These are phyloP conservation scores for Chlorella sp. DNA, from an alignment of 139 green algal genomes.

Conservation along the genomic window DNA sequence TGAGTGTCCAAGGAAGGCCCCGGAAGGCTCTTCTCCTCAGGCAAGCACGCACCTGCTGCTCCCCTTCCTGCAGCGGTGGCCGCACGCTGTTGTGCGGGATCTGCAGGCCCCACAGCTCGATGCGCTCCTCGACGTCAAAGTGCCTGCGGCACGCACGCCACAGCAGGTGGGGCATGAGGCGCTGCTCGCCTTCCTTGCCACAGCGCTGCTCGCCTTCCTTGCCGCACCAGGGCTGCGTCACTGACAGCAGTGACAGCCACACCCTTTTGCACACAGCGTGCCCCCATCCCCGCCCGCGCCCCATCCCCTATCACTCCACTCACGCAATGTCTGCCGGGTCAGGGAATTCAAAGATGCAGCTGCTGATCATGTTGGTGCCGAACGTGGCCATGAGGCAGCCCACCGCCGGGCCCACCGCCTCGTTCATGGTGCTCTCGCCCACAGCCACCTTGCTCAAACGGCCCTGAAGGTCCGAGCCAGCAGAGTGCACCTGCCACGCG, in stretches of 20 bases:
- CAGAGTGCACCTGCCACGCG: constrained; percentile 6
- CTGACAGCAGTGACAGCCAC: too few species aligned
- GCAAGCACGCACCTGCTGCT: too few species aligned
- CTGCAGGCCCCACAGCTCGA: constrained; percentile 68
- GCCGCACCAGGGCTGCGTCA: too few species aligned
- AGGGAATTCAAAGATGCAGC: constrained; percentile 65
- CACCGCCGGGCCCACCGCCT: constrained; percentile 53
- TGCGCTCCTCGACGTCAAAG: constrained; percentile 49
- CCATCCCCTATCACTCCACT: background rate
- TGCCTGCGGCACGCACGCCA: constrained; percentile 9
- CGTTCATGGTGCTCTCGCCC: constrained; percentile 36
- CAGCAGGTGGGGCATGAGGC: too few species aligned
- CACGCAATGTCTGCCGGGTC: constrained; percentile 49
- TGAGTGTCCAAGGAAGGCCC: too few species aligned
- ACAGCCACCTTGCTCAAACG: constrained; percentile 29
- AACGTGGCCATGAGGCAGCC: constrained; percentile 70
- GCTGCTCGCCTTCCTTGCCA: too few species aligned
- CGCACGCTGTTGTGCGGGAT: constrained; percentile 55
- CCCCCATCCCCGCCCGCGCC: too few species aligned
- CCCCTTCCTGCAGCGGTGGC: constrained; percentile 24
- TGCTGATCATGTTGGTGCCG: constrained; percentile 64
- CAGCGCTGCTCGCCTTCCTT: too few species aligned
- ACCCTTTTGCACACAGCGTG: too few species aligned
- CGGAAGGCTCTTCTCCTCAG: too few species aligned
- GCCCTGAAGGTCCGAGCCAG: constrained; percentile 20